phyloP scores from a whole-genome alignment of 495 filamentous ascomycete genomes.

The Paragyromitra xinjiangensis region DNA sequence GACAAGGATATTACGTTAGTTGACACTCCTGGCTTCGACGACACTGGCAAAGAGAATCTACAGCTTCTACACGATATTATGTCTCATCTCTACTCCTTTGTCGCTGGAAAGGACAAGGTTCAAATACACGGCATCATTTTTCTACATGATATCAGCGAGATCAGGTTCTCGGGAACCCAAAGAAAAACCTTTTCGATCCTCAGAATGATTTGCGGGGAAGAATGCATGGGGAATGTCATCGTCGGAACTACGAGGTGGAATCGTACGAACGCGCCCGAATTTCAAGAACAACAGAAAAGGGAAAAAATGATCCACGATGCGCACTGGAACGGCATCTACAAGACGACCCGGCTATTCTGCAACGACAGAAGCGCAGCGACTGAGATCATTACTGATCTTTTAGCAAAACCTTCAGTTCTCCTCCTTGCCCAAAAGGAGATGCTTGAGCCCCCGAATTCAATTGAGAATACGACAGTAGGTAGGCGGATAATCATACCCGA shows the following conservation, averaged over 20 bases:
- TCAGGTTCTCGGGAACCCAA: too few species aligned
- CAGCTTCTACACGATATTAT: too few species aligned
- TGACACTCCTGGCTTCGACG: too few species aligned
- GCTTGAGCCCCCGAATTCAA: background rate
- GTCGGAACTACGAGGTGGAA: slow-evolving; percentile 19
- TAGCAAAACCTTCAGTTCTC: background rate
- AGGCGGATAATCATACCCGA: too few species aligned
- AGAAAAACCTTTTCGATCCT: too few species aligned
- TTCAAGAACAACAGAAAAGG: background rate
- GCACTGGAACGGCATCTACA: background rate
- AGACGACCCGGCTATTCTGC: background rate
- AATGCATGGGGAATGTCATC: slow-evolving; percentile 18
- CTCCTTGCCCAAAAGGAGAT: background rate
- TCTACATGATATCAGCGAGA: too few species aligned
- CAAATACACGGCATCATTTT: too few species aligned
- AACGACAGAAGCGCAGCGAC: background rate
- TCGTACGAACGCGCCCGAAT: background rate
- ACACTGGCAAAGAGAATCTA: too few species aligned
- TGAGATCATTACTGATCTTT: slow-evolving; percentile 1
- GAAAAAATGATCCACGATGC: background rate
- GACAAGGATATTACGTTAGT: too few species aligned
- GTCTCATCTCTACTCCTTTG: too few species aligned
- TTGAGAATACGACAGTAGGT: background rate
- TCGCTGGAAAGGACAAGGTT: too few species aligned
- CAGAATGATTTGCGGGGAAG: background rate